Percentiles rank a stretch among this genome's conserved stretches.
Evolutionary conservation across 179 eudicot genomes (phyloP).

Genomic region (Dionaea muscipula): DNA sequence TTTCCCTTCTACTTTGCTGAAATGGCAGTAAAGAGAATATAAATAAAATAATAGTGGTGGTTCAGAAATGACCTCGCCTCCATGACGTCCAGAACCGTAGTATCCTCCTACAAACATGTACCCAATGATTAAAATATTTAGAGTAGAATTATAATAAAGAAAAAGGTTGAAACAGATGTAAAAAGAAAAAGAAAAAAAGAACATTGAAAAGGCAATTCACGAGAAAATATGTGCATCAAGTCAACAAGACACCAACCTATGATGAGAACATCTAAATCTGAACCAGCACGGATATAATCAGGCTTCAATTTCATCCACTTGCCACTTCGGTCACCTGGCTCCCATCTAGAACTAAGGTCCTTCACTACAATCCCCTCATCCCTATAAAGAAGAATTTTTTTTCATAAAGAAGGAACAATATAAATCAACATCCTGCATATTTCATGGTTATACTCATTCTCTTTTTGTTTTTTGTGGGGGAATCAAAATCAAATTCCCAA

Average conservation of each 20-base stretch:
- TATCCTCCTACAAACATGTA: slow-evolving; percentile 56
- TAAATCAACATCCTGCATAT: no score
- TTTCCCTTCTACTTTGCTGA: background rate
- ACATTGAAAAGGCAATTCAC: background rate
- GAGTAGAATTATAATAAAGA: background rate
- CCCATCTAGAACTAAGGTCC: slow-evolving; percentile 91
- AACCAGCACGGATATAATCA: slow-evolving; percentile 67
- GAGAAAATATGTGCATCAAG: background rate
- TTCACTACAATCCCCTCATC: slow-evolving; percentile 86
- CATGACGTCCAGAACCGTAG: slow-evolving; percentile 93
- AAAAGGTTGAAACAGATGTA: slow-evolving; percentile 1
- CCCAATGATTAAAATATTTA: background rate
- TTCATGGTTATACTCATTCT: no score
- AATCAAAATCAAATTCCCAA: no score
- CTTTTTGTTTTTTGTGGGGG: no score
- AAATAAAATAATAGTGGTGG: slow-evolving; percentile 3
- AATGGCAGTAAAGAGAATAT: slow-evolving; percentile 1
- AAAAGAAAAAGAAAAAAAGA: background rate
- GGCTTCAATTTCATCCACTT: slow-evolving; percentile 96
- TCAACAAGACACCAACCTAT: slow-evolving; percentile 29
- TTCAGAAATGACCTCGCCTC: slow-evolving; percentile 56
- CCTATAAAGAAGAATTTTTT: slow-evolving; percentile 19
- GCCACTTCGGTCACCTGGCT: slow-evolving; percentile 78
- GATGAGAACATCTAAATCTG: slow-evolving; percentile 85
- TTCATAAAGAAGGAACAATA: no score